phyloP scores from a whole-genome alignment of 2,329 filamentous ascomycete species.

The Penicillium sp. region DNA sequence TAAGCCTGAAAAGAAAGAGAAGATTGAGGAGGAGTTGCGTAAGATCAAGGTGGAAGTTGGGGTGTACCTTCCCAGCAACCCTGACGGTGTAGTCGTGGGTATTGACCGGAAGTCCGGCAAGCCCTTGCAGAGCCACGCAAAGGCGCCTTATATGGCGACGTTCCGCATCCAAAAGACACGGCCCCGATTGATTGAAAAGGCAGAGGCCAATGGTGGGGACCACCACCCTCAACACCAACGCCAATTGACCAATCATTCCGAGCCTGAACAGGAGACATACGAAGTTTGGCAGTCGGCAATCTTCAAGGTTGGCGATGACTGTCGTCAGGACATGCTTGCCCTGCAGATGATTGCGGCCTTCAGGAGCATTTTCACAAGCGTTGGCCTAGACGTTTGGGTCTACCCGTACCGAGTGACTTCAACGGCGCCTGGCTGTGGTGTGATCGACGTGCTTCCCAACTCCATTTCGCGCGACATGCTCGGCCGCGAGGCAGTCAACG shows the following conservation, averaged over 20 bases:
- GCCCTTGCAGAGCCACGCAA: conserved; percentile 94
- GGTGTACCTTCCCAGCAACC: conserved; percentile 95
- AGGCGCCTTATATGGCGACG: conserved; percentile 98
- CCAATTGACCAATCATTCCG: conserved; percentile 22
- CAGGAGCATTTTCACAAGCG: conserved; percentile 91
- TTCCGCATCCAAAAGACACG: conserved; percentile 89
- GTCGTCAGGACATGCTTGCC: conserved; percentile 92
- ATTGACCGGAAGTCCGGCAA: conserved; percentile 98
- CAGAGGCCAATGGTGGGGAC: conserved; percentile 21
- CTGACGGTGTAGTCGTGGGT: conserved; percentile 93
- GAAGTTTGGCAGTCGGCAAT: conserved; percentile 99
- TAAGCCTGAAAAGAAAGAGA: conserved; percentile 97
- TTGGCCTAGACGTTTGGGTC: conserved; percentile 94
- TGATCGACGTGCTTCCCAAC: conserved; percentile 96
- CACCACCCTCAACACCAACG: conserved; percentile 29
- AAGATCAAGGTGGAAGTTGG: conserved; percentile 97
- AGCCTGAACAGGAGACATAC: conserved; percentile 57
- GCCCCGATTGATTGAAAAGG: conserved; percentile 28
- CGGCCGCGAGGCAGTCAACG: conserved; percentile 94
- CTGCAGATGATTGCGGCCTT: conserved; percentile 98
- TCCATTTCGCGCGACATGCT: conserved; percentile 99
- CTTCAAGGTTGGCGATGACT: conserved; percentile 99
- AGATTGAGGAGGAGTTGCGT: conserved; percentile 96
- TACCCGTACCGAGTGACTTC: conserved; percentile 97
- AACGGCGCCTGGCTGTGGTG: conserved; percentile 93